phyloP scores from a whole-genome alignment of 148 eudicot genomes.

The Limonium bicolor region DNA sequence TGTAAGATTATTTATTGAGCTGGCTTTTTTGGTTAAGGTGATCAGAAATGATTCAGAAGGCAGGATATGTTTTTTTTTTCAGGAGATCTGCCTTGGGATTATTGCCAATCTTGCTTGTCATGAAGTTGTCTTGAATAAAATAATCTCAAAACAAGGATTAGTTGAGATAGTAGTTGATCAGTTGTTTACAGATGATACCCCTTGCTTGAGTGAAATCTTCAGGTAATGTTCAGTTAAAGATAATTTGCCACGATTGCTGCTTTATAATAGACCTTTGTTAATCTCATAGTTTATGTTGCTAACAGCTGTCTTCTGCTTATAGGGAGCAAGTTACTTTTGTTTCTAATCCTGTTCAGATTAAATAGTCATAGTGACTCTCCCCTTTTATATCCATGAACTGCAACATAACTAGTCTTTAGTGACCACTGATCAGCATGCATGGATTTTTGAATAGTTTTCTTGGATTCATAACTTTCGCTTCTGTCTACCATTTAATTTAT shows the following conservation, averaged over 20 bases:
- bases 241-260: not conserved
- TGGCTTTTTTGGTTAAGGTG: not conserved
- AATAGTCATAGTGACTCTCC: too few relatives aligned
- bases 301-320: too few relatives aligned
- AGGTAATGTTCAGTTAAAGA: constrained; percentile 28
- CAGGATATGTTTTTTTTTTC: constrained; percentile 1
- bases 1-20: constrained; percentile 22
- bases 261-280: too few relatives aligned
- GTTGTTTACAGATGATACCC: constrained; percentile 65
- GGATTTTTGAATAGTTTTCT: too few relatives aligned
- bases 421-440: too few relatives aligned
- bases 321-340: too few relatives aligned
- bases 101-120: constrained; percentile 93
- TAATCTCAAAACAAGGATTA: constrained; percentile 39
- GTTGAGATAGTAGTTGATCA: constrained; percentile 56
- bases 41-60: constrained; percentile 5
- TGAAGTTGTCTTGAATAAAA: constrained; percentile 36
- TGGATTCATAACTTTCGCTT: too few relatives aligned
- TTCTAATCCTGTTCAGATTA: too few relatives aligned
- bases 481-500: too few relatives aligned
- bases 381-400: too few relatives aligned
- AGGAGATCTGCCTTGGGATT: constrained; percentile 92
- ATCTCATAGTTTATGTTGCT: too few relatives aligned
- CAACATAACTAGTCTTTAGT: too few relatives aligned
- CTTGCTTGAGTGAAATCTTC: constrained; percentile 68